phyloP scores from a whole-genome alignment of 495 filamentous ascomycete genomes.

The Penicillium tannophilum region DNA sequence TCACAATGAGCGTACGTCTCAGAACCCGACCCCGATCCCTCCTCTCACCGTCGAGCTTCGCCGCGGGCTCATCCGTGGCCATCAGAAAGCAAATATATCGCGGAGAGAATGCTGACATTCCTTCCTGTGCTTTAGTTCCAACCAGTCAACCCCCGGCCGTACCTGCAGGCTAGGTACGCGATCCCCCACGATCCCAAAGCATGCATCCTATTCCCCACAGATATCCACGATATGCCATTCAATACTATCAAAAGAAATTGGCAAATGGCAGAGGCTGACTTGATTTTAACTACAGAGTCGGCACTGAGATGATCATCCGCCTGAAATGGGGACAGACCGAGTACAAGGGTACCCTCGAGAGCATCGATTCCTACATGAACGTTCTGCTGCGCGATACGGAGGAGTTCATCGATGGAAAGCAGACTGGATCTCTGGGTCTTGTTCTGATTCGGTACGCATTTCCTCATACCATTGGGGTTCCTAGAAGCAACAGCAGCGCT shows the following conservation, averaged over 20 bases:
- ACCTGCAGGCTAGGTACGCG: conserved; percentile 81
- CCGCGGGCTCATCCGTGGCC: conserved; percentile 1
- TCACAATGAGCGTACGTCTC: conserved; percentile 46
- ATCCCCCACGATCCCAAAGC: conserved; percentile 9
- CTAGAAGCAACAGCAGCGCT: not conserved
- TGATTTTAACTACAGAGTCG: conserved; percentile 59
- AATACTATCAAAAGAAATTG: not conserved
- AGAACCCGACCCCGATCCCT: conserved; percentile 4
- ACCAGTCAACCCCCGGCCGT: conserved; percentile 87
- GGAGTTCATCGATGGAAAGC: conserved; percentile 89
- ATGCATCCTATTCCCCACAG: not conserved
- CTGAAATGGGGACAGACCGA: conserved; percentile 98
- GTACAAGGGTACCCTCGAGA: conserved; percentile 89
- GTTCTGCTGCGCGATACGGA: conserved; percentile 86
- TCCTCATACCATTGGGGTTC: not conserved
- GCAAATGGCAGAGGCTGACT: not conserved
- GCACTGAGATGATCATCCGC: conserved; percentile 84
- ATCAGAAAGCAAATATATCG: not conserved
- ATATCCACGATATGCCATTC: not conserved
- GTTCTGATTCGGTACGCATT: conserved; percentile 80
- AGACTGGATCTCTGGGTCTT: conserved; percentile 78
- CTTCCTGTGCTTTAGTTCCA: conserved; percentile 58
- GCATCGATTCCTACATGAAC: conserved; percentile 98
- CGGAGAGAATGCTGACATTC: conserved; percentile 19
- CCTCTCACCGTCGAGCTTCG: conserved; percentile 17